Conservation (phyloP, 768 basidiomycete genomes). For the Coprinopsis sp. region DNA sequence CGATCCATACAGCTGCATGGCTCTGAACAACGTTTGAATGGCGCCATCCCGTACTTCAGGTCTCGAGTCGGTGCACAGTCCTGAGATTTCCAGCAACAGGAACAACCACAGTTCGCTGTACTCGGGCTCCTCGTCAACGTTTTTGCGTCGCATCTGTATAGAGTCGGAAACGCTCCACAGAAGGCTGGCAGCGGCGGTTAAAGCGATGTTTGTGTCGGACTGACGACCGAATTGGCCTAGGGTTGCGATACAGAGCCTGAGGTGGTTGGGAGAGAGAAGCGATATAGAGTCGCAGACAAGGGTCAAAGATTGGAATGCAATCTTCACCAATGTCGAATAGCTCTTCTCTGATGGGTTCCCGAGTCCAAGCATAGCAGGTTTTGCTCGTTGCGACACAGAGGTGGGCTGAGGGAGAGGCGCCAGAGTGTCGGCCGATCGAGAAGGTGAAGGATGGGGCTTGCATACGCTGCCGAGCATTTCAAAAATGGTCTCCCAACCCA, state of each 20-base stretch:
- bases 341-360: conserved; percentile 63
- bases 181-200: conserved; percentile 89
- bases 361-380: conserved; percentile 44
- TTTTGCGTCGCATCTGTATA: conserved; percentile 78
- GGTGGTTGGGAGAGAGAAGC: conserved; percentile 71
- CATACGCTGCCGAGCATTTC: conserved; percentile 90
- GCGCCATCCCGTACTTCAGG: conserved; percentile 91
- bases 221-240: conserved; percentile 90
- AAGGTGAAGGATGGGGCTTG: conserved; percentile 32
- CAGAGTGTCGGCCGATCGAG: conserved; percentile 38
- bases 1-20: conserved; percentile 89
- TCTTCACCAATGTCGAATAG: conserved; percentile 75
- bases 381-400: conserved; percentile 33
- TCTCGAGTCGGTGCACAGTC: conserved; percentile 74
- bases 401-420: conserved; percentile 30
- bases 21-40: conserved; percentile 92
- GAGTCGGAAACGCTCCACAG: conserved; percentile 97
- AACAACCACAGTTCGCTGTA: conserved; percentile 94
- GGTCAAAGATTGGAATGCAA: conserved; percentile 91
- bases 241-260: conserved; percentile 85
- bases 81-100: conserved; percentile 77
- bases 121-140: conserved; percentile 55
- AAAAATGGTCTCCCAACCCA: conserved; percentile 93
- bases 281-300: conserved; percentile 92
- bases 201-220: conserved; percentile 90